phyloP scores from a whole-genome alignment of 805 yeast genomes.

The Priceomyces melissophilus region DNA sequence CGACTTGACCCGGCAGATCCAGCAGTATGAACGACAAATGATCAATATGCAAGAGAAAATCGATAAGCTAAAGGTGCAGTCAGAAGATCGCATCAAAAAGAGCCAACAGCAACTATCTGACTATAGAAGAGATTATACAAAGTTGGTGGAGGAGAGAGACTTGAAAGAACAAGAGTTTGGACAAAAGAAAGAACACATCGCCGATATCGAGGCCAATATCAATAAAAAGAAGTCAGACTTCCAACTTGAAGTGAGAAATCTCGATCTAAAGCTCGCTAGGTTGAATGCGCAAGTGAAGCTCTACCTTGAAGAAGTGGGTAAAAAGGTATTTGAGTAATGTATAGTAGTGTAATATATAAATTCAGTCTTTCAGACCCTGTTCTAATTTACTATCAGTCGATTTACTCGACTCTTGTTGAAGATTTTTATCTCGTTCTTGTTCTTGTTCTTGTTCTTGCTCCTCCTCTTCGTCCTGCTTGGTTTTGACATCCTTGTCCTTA shows the following conservation, averaged over 20 bases:
- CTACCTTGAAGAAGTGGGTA: constrained; percentile 52
- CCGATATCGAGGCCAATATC: constrained; percentile 40
- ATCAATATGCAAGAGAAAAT: constrained; percentile 47
- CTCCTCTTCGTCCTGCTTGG: constrained; percentile 8
- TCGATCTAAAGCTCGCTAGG: constrained; percentile 51
- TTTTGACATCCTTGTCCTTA: constrained; percentile 18
- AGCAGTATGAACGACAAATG: constrained; percentile 50
- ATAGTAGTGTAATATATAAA: background rate
- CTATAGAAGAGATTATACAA: constrained; percentile 45
- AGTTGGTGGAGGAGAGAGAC: constrained; percentile 46
- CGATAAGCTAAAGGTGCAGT: constrained; percentile 39
- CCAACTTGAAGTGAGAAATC: constrained; percentile 50
- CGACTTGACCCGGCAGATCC: constrained; percentile 40
- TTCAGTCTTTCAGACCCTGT: no score
- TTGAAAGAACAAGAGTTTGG: constrained; percentile 47
- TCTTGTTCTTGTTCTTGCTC: constrained; percentile 4
- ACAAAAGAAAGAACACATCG: constrained; percentile 46
- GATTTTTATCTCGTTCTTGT: no score
- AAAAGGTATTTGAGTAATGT: constrained; percentile 18
- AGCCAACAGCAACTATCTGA: constrained; percentile 40
- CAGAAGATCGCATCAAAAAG: constrained; percentile 42
- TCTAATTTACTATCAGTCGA: no score
- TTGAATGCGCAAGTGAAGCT: constrained; percentile 53
- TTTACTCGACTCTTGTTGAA: no score
- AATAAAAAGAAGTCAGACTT: constrained; percentile 38